Percentiles rank a stretch among this genome's conserved stretches.
Conservation (phyloP, 164 flowering plant genomes). For the Brasenia schreberi region DNA sequence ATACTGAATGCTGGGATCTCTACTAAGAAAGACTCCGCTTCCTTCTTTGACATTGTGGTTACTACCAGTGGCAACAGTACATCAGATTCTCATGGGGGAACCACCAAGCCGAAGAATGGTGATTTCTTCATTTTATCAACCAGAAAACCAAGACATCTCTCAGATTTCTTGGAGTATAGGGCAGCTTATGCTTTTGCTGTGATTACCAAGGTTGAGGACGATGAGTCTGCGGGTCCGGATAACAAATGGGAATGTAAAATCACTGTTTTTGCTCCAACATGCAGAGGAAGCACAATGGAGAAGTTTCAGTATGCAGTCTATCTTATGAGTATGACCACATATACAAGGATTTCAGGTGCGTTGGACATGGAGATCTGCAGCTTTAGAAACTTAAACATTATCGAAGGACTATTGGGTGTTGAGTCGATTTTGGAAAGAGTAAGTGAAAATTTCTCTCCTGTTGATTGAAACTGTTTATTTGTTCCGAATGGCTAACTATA, state of each 20-base stretch:
- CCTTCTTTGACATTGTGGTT: conserved; percentile 6
- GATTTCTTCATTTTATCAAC: conserved; percentile 43
- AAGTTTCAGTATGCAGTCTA: not conserved
- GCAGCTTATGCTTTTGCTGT: not conserved
- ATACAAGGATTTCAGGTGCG: not conserved
- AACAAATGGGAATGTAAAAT: too few species aligned
- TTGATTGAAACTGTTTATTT: too few species aligned
- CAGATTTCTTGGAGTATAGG: conserved; percentile 21
- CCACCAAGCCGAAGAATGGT: conserved; percentile 38
- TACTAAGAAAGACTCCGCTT: too few species aligned
- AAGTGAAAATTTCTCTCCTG: not conserved
- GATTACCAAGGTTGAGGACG: not conserved
- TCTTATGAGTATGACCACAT: not conserved
- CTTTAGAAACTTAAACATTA: too few species aligned
- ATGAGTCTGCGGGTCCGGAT: not conserved
- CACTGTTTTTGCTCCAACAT: not conserved
- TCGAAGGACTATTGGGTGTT: not conserved
- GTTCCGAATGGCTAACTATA: not conserved
- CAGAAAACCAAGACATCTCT: conserved; percentile 26
- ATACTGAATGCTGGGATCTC: not conserved
- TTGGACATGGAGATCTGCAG: too few species aligned
- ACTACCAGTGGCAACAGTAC: conserved; percentile 45
- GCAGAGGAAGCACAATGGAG: not conserved
- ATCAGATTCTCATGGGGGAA: conserved; percentile 10
- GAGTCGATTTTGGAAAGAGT: not conserved